Percentiles rank a stretch among this genome's conserved stretches.
These are phyloP conservation scores for Biscogniauxia marginata DNA, from an alignment of 2,329 filamentous ascomycete genomes.

Conservation along the genomic window DNA sequence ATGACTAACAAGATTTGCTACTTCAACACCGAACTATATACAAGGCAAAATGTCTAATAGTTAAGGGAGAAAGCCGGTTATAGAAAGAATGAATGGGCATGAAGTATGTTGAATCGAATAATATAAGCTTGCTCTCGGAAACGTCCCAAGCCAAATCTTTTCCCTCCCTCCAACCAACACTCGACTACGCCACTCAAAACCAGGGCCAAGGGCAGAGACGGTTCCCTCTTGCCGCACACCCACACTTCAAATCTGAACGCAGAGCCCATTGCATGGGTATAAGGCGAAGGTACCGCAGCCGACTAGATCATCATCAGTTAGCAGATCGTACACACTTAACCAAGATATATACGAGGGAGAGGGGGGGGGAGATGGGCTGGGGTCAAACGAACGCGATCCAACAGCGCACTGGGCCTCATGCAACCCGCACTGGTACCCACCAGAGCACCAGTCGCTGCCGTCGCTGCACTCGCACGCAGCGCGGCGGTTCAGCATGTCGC, in stretches of 20 bases:
- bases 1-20: too few relatives aligned
- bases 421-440: background rate
- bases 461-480: background rate
- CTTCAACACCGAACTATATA: too few relatives aligned
- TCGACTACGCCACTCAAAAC: background rate
- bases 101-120: too few relatives aligned
- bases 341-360: background rate
- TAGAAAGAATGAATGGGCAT: too few relatives aligned
- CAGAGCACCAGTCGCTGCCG: background rate
- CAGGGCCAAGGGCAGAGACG: background rate
- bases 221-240: background rate
- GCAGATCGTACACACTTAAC: background rate
- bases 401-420: background rate
- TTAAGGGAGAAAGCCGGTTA: too few relatives aligned
- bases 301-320: background rate
- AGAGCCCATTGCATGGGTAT: background rate
- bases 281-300: background rate
- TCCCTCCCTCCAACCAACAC: too few relatives aligned
- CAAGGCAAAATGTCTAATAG: too few relatives aligned
- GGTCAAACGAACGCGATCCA: background rate
- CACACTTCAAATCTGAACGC: background rate
- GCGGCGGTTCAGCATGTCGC: background rate
- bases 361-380: background rate
- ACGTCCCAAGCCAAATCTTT: too few relatives aligned
- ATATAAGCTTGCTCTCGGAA: too few relatives aligned